Evolutionary conservation across 352 stramenopile genomes (phyloP), one percentile per base, ranked within the genome.

Genomic region (Thraustotheca clavata): DNA sequence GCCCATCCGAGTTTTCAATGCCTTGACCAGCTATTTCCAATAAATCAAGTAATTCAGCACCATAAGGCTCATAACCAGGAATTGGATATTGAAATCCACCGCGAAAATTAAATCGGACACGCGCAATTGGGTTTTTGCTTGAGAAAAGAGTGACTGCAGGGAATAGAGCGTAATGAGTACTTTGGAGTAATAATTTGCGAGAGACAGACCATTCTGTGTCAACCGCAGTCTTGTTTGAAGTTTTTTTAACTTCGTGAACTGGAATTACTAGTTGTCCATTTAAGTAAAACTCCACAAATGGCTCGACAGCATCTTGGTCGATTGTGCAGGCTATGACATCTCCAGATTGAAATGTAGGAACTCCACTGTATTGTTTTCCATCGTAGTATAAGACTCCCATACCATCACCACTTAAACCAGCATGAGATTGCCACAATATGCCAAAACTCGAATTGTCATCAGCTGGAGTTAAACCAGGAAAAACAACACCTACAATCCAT

Each of bases 71-170:
- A 20, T 87, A 89, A 2, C 76, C 77, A 14, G 49, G n/a, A 47
- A 91, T 71, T 24, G 80, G 77, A 48, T 80, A 91, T 36, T 71
- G 72, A 55, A 91, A 91, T 67, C 70, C 69, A 57, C 82, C 79
- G 50, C 77, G 80, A 70, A 91, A 91, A 66, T 91, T 89, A 71
- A 89, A 80, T 31, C 70, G 76, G 61, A 89, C 77, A 69, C 77
- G 74, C 69, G 81, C 87, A 55, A 79, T 79, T 8, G 80, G 80
- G 49, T 86, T 85, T 52, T 80, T 77, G 11, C 74, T 83, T 36
- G 82, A 89, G 59, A 88, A 89, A 77, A 89, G 86, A n/a, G 79
- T 86, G 5, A 88, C 74, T 1, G 80, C 80, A 0, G 82, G 82
- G 22, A 81, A 71, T 43, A 91, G 62, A 27, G 72, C 75, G 70